phyloP scores from a whole-genome alignment of 176 grass and related monocot genomes.

The Canna indica region DNA sequence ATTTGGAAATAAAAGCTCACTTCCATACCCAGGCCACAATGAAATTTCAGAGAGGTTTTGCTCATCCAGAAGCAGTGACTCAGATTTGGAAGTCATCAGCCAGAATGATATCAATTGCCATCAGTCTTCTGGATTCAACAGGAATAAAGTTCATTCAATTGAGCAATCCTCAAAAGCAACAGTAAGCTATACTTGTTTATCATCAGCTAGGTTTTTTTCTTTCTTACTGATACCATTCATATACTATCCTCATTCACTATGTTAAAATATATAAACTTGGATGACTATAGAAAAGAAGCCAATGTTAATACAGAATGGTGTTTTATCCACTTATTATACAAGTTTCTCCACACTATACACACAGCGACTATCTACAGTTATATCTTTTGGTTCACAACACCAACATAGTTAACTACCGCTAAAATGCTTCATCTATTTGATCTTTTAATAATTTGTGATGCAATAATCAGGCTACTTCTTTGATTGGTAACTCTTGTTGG shows the following conservation, averaged over 20 bases:
- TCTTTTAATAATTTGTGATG: neutral
- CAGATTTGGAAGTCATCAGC: slow-evolving; percentile 41
- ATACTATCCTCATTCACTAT: neutral
- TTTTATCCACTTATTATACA: neutral
- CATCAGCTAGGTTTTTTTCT: neutral
- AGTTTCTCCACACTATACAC: neutral
- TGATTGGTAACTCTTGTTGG: neutral
- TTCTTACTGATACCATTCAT: slow-evolving; percentile 10
- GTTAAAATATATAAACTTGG: neutral
- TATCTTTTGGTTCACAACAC: neutral
- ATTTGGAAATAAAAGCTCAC: slow-evolving; percentile 9
- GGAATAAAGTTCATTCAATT: slow-evolving; percentile 17
- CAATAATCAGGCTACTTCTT: neutral
- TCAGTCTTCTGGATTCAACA: slow-evolving; percentile 10
- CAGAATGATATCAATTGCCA: neutral
- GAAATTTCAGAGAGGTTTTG: neutral
- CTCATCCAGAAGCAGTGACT: slow-evolving; percentile 26
- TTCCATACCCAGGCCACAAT: neutral
- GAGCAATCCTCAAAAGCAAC: slow-evolving; percentile 26
- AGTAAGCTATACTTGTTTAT: slow-evolving; percentile 30
- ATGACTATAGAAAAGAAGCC: neutral
- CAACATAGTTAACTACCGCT: neutral
- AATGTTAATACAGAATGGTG: neutral
- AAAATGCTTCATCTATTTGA: neutral
- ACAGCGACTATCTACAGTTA: neutral